Evolutionary conservation across 1,284 basidiomycete genomes (phyloP), one percentile per base, ranked within the genome.

Genomic region (Irpex sp.): DNA sequence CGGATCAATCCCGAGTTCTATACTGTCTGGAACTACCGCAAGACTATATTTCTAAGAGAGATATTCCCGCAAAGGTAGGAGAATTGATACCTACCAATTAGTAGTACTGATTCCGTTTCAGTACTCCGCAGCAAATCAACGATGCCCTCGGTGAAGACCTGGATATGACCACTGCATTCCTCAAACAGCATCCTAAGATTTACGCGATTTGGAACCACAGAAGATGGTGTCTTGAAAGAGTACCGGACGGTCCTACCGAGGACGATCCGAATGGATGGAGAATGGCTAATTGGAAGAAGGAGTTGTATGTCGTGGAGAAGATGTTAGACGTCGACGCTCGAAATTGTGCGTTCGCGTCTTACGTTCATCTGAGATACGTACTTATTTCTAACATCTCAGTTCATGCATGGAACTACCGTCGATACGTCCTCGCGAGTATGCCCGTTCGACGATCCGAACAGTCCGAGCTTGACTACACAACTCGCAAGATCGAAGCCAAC

Each of bases 191-290:
- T 71, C 95, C 95, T 6, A 98, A 98, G 72, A 89, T 96, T 11
- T 98, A 98, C 74, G 94, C 92, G 88, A 94, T 97, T 66, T 98
- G 95, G 96, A 97, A 95, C 71, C 95, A 98, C 70, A 87, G 95
- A 37, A 83, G 89, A 69, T 98, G 96, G 96, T 95, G 94, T 70
- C 83, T 98, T 3, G 89, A 92, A 72, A 85, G 90, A 60, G 83
- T 96, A 15, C 94, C 95, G 0, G 78, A 81, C 55, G 90, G 88
- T 0, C 93, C 78, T 31, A 76, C 73, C 1, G 79, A 79, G n/a
- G 76, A 76, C 5, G 79, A 84, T 60, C 71, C 75, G 6, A 69
- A 83, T 35, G 83, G 79, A 9, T 96, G 94, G 94, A 86, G 84
- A 68, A 85, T 85, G 69, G 77, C 78, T 21, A 86, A 84, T 61